Percentiles rank a stretch among this genome's conserved stretches.
Conservation (phyloP, 257 asterid species). For the Eustoma russellianum region DNA sequence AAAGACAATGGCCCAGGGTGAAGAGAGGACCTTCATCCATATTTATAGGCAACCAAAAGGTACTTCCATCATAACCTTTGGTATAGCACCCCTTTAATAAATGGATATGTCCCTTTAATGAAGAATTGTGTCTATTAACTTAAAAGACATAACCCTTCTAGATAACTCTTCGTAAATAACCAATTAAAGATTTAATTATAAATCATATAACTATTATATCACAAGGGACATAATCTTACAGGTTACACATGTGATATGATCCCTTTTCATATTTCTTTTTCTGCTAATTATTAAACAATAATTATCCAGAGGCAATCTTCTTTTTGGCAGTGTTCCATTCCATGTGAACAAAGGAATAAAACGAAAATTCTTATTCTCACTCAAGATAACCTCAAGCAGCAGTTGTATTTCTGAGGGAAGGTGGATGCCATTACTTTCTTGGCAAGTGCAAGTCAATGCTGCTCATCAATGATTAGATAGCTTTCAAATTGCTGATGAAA, state of each 20-base stretch:
- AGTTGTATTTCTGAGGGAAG: slow-evolving; percentile 28
- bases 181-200: no score
- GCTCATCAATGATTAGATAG: slow-evolving; percentile 4
- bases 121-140: no score
- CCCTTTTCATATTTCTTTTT: neutral
- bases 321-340: slow-evolving; percentile 17
- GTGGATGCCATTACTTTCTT: slow-evolving; percentile 5
- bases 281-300: slow-evolving; percentile 1
- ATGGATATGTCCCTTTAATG: no score
- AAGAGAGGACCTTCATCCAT: no score
- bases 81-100: no score
- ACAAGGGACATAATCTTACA: no score
- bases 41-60: no score
- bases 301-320: slow-evolving; percentile 10
- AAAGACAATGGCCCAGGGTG: no score
- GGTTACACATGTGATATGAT: slow-evolving; percentile 14
- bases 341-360: slow-evolving; percentile 10
- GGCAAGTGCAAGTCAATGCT: slow-evolving; percentile 14
- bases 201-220: no score
- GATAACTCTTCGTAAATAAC: no score
- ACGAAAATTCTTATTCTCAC: slow-evolving; percentile 1
- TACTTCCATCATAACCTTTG: no score
- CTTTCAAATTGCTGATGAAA: slow-evolving; percentile 1
- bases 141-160: no score
- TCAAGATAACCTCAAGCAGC: neutral